Evolutionary conservation across 2,329 filamentous ascomycete genomes (phyloP).

Genomic region (Eurotiales sp.): DNA sequence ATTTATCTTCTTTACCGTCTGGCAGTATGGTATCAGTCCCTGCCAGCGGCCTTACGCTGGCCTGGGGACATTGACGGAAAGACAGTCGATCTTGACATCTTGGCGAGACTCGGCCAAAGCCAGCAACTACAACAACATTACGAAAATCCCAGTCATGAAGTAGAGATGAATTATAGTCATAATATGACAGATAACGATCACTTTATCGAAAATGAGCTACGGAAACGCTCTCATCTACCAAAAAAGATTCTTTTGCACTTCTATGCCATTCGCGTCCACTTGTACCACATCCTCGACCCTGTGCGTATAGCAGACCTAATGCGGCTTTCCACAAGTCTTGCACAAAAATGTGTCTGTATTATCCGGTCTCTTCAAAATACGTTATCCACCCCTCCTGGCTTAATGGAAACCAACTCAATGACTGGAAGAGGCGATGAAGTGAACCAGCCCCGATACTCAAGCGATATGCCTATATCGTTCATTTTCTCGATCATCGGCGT

Average conservation of each 20-base stretch:
- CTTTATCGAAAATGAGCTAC: background rate
- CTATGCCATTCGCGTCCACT: constrained; percentile 2
- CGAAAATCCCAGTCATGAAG: background rate
- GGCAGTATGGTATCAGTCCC: background rate
- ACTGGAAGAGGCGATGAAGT: background rate
- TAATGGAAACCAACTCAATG: background rate
- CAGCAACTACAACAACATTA: too few species aligned
- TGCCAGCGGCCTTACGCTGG: background rate
- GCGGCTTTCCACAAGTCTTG: background rate
- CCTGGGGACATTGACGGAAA: background rate
- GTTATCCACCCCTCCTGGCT: background rate
- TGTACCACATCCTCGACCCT: constrained; percentile 1
- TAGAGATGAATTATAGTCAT: background rate
- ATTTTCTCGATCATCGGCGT: background rate
- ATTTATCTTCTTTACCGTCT: background rate
- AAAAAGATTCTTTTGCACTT: constrained; percentile 3
- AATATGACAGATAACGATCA: background rate
- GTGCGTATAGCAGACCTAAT: background rate
- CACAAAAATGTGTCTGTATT: constrained; percentile 2
- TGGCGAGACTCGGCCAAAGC: too few species aligned
- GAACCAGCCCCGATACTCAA: background rate
- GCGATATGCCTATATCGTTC: constrained; percentile 1
- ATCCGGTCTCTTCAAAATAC: background rate
- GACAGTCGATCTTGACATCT: background rate
- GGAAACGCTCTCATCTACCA: background rate